Conservation (phyloP, 2,329 filamentous ascomycete species). For the Volutella citrinella region DNA sequence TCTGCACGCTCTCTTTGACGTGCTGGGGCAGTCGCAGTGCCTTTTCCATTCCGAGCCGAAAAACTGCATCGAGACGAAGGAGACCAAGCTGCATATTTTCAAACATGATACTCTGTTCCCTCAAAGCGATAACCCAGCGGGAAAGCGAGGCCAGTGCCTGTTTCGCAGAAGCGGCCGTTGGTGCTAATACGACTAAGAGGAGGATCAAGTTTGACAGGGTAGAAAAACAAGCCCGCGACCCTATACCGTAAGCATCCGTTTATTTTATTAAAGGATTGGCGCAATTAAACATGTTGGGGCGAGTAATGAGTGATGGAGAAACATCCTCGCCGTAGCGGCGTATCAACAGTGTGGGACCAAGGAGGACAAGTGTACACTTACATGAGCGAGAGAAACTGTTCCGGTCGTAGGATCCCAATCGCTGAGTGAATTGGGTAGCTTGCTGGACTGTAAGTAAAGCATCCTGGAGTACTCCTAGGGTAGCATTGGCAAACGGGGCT, state of each 20-base stretch:
- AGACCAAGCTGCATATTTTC: conserved; percentile 1
- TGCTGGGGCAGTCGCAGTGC: background rate
- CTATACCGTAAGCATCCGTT: background rate
- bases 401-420: background rate
- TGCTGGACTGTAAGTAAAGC: too few relatives aligned
- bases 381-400: conserved; percentile 1
- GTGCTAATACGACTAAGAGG: background rate
- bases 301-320: too few relatives aligned
- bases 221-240: conserved; percentile 1
- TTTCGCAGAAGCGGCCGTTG: background rate
- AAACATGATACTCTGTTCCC: conserved; percentile 1
- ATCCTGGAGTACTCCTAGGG: too few relatives aligned
- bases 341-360: too few relatives aligned
- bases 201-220: conserved; percentile 2
- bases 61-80: background rate
- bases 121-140: background rate
- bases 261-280: background rate
- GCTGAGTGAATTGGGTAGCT: background rate
- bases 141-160: background rate
- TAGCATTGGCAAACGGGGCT: too few relatives aligned
- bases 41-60: background rate
- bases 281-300: background rate
- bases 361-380: too few relatives aligned
- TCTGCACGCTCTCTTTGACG: conserved; percentile 1
- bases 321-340: too few relatives aligned